Percentiles rank a stretch among this genome's conserved stretches.
Conservation (phyloP, 108 stramenopile genomes). For the Conticribra weissflogii region DNA sequence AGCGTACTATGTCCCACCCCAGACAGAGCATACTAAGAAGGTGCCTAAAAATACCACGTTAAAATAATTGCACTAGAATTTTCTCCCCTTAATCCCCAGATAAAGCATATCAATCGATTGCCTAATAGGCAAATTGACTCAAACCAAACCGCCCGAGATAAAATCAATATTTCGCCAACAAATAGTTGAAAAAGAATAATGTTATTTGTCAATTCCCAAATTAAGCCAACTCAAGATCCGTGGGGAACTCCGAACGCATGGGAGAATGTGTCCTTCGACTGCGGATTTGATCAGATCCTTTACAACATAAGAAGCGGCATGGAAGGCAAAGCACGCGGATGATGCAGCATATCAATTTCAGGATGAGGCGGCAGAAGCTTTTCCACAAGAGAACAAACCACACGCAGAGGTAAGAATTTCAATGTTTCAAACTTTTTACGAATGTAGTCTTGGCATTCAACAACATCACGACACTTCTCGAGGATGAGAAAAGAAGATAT, state of each 20-base stretch:
- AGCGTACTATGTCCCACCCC: too few species aligned
- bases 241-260: constrained; percentile 44
- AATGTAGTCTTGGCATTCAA: too few species aligned
- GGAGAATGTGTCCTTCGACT: constrained; percentile 38
- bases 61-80: too few species aligned
- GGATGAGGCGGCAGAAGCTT: constrained; percentile 35
- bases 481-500: not conserved
- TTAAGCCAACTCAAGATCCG: constrained; percentile 45
- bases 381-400: not conserved
- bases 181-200: too few species aligned
- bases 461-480: too few species aligned
- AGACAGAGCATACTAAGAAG: too few species aligned
- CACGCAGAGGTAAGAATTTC: not conserved
- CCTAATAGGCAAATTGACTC: too few species aligned
- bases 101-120: too few species aligned
- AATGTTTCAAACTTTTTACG: not conserved
- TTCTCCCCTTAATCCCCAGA: too few species aligned
- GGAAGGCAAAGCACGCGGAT: constrained; percentile 37
- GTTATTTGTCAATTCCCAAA: not conserved
- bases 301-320: constrained; percentile 42
- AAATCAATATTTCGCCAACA: too few species aligned
- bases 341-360: constrained; percentile 34
- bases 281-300: constrained; percentile 19
- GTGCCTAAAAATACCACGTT: too few species aligned
- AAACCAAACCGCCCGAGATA: too few species aligned